phyloP scores from a whole-genome alignment of 148 eudicot species.

The Nepenthes gracilis region DNA sequence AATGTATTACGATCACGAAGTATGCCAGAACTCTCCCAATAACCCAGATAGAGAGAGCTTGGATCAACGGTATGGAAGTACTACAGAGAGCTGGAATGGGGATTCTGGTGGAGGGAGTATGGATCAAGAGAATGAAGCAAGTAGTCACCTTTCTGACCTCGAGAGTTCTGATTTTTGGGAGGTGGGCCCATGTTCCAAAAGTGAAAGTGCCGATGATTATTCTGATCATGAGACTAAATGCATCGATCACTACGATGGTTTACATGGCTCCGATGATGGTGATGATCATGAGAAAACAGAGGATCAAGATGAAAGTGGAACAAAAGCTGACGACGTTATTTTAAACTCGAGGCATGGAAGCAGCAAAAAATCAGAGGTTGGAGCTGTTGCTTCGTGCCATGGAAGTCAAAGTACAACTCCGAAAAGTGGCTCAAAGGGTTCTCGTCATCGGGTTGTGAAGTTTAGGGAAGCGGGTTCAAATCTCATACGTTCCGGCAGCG shows the following conservation, averaged over 20 bases:
- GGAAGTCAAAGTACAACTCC: no score
- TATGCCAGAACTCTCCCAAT: conserved; percentile 7
- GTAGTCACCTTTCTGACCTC: not conserved
- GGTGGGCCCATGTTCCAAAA: not conserved
- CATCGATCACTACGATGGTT: conserved; percentile 7
- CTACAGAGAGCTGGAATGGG: conserved; percentile 11
- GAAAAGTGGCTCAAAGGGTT: not conserved
- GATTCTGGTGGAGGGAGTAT: conserved; percentile 6
- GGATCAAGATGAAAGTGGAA: conserved; percentile 6
- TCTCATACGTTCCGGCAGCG: not conserved
- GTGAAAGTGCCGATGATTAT: conserved; percentile 6
- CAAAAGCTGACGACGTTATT: not conserved
- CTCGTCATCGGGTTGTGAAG: conserved; percentile 5
- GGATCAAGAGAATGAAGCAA: conserved; percentile 8
- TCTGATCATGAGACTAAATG: not conserved
- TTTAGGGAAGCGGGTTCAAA: conserved; percentile 9
- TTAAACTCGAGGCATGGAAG: not conserved
- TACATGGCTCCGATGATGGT: conserved; percentile 13
- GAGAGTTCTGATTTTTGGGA: not conserved
- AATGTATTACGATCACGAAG: conserved; percentile 19
- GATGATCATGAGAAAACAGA: not conserved
- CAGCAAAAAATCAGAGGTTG: not conserved
- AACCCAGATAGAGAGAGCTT: conserved; percentile 12
- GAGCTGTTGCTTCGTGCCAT: not conserved
- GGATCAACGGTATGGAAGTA: conserved; percentile 6